Evolutionary conservation across 371 early-diverging fungal genomes (phyloP).

Genomic region (Rhizopus delemar): DNA sequence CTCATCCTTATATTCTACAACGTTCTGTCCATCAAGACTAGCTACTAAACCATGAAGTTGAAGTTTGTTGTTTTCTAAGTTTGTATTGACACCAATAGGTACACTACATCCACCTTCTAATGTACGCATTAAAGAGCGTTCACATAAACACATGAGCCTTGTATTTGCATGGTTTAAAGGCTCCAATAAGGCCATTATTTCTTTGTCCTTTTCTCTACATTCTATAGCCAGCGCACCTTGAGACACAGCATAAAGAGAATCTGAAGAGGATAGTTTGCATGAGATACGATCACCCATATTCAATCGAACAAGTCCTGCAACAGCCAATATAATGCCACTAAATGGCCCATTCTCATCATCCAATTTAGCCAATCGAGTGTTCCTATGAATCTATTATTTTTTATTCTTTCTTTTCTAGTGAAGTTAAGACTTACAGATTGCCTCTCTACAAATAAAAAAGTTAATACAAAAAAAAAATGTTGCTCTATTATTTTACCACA

Average conservation of each 20-base stretch:
- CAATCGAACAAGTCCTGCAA: conserved; percentile 82
- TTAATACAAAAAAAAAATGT: conserved; percentile 6
- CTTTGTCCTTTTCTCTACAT: conserved; percentile 70
- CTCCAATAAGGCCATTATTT: conserved; percentile 49
- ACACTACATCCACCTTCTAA: conserved; percentile 97
- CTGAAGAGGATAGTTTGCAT: conserved; percentile 59
- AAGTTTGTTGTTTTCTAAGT: conserved; percentile 48
- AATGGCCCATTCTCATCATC: conserved; percentile 76
- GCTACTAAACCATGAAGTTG: conserved; percentile 66
- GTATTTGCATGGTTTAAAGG: conserved; percentile 71
- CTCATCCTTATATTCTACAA: conserved; percentile 50
- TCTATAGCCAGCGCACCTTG: conserved; percentile 94
- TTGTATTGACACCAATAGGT: conserved; percentile 89
- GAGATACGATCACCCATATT: conserved; percentile 73
- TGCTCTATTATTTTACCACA: conserved; percentile 59
- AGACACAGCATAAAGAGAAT: conserved; percentile 89
- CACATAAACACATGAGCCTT: conserved; percentile 72
- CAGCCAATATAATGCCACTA: conserved; percentile 85
- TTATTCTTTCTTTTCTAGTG: background rate
- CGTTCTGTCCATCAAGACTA: conserved; percentile 67
- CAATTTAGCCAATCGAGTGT: conserved; percentile 90
- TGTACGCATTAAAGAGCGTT: conserved; percentile 87
- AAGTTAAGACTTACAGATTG: conserved; percentile 37
- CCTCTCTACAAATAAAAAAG: conserved; percentile 34
- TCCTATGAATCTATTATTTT: conserved; percentile 35